Percentiles rank a stretch among this genome's conserved stretches.
These are phyloP conservation scores for Sporormia fimetaria DNA, from an alignment of 495 filamentous ascomycete species.

Conservation along the genomic window DNA sequence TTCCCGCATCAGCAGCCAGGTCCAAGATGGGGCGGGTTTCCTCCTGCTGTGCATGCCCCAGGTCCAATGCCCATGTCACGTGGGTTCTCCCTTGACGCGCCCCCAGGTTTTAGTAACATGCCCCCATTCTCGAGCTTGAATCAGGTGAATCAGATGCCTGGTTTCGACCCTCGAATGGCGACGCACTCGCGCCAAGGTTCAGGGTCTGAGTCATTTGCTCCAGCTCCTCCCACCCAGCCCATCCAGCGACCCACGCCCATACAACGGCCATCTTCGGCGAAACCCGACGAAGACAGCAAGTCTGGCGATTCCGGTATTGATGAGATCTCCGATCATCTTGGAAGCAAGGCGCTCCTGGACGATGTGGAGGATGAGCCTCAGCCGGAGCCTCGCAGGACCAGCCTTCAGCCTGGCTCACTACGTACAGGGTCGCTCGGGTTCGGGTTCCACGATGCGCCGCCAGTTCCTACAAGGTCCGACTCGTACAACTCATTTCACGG, in stretches of 20 bases:
- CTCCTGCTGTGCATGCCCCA: conserved; percentile 44
- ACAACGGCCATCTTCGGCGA: conserved; percentile 70
- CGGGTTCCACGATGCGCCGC: conserved; percentile 24
- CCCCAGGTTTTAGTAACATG: conserved; percentile 45
- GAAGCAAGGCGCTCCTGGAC: conserved; percentile 85
- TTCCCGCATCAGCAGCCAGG: conserved; percentile 37
- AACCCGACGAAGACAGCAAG: conserved; percentile 42
- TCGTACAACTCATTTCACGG: conserved; percentile 21
- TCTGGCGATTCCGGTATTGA: conserved; percentile 44
- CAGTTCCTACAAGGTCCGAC: conserved; percentile 12
- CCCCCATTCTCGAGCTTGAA: conserved; percentile 27
- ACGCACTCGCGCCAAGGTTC: conserved; percentile 52
- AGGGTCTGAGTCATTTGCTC: conserved; percentile 31
- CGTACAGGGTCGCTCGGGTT: conserved; percentile 24
- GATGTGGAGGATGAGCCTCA: conserved; percentile 50
- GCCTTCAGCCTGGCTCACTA: conserved; percentile 26
- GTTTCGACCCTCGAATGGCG: conserved; percentile 32
- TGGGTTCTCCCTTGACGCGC: conserved; percentile 49
- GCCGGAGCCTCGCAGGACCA: conserved; percentile 30
- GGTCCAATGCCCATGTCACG: conserved; percentile 47
- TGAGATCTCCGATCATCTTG: conserved; percentile 70
- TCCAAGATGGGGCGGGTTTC: conserved; percentile 37
- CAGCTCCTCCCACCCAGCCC: conserved; percentile 42
- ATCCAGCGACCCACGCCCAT: conserved; percentile 78
- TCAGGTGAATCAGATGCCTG: conserved; percentile 20